phyloP scores from a whole-genome alignment of 2,329 filamentous ascomycete genomes.

The Sclerotinia spermophila region DNA sequence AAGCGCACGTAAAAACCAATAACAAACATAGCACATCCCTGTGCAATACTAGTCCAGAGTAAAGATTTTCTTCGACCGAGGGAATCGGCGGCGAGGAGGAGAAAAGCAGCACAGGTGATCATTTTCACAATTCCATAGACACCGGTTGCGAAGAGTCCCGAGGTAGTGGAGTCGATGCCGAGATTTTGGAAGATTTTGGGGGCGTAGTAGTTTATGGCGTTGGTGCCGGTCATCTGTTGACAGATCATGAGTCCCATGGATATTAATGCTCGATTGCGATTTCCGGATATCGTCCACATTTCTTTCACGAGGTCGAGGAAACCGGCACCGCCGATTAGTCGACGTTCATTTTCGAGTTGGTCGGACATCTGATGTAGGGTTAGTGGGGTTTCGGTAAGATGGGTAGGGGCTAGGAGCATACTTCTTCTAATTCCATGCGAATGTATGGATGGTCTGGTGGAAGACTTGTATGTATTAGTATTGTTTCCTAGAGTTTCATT shows the following conservation, averaged over 20 bases:
- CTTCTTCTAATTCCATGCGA: constrained; percentile 48
- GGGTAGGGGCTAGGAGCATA: constrained; percentile 37
- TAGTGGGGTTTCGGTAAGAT: background rate
- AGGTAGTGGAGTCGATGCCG: constrained; percentile 53
- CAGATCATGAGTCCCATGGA: constrained; percentile 63
- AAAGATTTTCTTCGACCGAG: constrained; percentile 57
- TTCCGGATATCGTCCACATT: constrained; percentile 55
- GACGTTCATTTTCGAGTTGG: constrained; percentile 47
- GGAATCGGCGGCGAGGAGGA: constrained; percentile 65
- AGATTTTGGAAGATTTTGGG: constrained; percentile 66
- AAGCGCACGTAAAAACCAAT: constrained; percentile 68
- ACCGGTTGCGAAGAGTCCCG: constrained; percentile 67
- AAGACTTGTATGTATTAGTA: constrained; percentile 46
- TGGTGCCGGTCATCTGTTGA: constrained; percentile 56
- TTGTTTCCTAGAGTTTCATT: constrained; percentile 24
- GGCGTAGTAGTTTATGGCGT: constrained; percentile 51
- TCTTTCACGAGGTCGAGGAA: constrained; percentile 54
- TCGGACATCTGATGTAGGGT: constrained; percentile 38
- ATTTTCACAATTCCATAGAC: constrained; percentile 72
- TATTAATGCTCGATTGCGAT: constrained; percentile 62
- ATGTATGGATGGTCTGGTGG: constrained; percentile 53
- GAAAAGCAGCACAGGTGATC: constrained; percentile 58
- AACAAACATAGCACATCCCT: constrained; percentile 62
- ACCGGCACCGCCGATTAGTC: constrained; percentile 46
- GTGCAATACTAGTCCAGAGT: constrained; percentile 61